A percentile compares a stretch with the other conserved stretches of the same genome.
These are phyloP conservation scores for Tubosaeta brunneosetosa DNA, from an alignment of 768 basidiomycete genomes.

Conservation along the genomic window DNA sequence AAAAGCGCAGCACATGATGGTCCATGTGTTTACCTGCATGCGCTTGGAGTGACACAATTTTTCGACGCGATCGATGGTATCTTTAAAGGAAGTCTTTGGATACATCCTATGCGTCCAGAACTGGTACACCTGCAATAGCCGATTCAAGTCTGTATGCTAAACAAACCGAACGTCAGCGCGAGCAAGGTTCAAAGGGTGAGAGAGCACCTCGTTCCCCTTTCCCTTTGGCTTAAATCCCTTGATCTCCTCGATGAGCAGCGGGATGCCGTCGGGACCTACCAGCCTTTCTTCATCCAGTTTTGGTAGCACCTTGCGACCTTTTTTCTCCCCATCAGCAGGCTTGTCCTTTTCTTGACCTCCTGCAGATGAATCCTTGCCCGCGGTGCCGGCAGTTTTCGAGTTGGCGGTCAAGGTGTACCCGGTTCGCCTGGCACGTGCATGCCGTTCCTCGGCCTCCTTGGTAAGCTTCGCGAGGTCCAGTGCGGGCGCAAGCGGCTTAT, in stretches of 20 bases:
- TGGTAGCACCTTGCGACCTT: conserved; percentile 33
- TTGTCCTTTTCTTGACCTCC: conserved; percentile 10
- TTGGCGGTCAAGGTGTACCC: conserved; percentile 44
- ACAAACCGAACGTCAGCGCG: neutral
- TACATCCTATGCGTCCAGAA: conserved; percentile 94
- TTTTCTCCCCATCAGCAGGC: conserved; percentile 25
- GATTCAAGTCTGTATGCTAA: conserved; percentile 76
- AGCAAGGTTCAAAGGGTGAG: neutral
- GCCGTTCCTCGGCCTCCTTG: conserved; percentile 50
- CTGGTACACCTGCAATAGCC: conserved; percentile 80
- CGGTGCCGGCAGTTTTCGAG: conserved; percentile 32
- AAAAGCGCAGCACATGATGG: neutral
- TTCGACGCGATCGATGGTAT: conserved; percentile 83
- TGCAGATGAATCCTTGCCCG: conserved; percentile 9
- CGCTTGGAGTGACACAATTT: conserved; percentile 81
- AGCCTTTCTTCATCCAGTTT: conserved; percentile 76
- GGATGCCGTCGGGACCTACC: conserved; percentile 72
- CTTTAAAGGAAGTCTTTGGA: conserved; percentile 82
- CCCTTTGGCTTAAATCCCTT: conserved; percentile 80
- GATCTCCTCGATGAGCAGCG: conserved; percentile 67
- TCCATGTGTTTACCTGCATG: conserved; percentile 61
- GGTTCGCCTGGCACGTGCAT: conserved; percentile 26
- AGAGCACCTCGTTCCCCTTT: conserved; percentile 83
- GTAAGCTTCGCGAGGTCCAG: conserved; percentile 52
- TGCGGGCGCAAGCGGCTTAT: conserved; percentile 45